Percentiles rank a stretch among this genome's conserved stretches.
These are phyloP conservation scores for Capsaspora owczarzaki DNA, from an alignment of 78 protist genomes.

Conservation along the genomic window DNA sequence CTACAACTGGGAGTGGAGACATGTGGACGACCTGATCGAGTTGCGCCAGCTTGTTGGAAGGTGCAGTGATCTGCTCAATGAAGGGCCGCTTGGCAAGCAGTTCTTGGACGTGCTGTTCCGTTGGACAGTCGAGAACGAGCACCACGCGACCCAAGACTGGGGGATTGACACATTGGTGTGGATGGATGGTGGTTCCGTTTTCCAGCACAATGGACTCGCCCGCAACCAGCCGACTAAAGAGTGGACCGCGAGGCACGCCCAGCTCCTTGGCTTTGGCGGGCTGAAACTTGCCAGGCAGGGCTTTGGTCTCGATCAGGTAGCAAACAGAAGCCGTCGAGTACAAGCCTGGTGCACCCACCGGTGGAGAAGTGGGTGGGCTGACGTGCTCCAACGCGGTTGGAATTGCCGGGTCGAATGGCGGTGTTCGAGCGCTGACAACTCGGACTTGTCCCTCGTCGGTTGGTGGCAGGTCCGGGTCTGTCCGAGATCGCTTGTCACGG, in stretches of 20 bases:
- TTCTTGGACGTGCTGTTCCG: background rate
- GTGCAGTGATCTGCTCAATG: background rate
- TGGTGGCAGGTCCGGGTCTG: too few relatives aligned
- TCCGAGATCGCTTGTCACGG: too few relatives aligned
- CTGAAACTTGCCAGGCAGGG: conserved; percentile 35
- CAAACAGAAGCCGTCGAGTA: background rate
- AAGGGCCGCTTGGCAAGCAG: background rate
- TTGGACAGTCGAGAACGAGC: background rate
- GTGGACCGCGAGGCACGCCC: conserved; percentile 50
- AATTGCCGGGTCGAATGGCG: too few relatives aligned
- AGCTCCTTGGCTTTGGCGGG: conserved; percentile 41
- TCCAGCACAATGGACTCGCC: conserved; percentile 16
- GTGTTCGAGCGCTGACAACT: too few relatives aligned
- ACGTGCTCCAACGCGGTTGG: too few relatives aligned
- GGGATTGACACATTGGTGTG: background rate
- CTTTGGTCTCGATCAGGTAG: background rate
- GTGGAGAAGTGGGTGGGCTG: too few relatives aligned
- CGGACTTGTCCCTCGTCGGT: too few relatives aligned
- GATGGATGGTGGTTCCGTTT: background rate
- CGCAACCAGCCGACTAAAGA: background rate
- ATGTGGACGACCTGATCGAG: background rate
- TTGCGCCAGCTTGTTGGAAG: background rate
- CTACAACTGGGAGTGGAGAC: too few relatives aligned
- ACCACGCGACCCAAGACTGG: background rate
- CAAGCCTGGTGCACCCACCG: too few relatives aligned